phyloP scores from a whole-genome alignment of 345 rosid species.

The Euphorbia tirucalli region DNA sequence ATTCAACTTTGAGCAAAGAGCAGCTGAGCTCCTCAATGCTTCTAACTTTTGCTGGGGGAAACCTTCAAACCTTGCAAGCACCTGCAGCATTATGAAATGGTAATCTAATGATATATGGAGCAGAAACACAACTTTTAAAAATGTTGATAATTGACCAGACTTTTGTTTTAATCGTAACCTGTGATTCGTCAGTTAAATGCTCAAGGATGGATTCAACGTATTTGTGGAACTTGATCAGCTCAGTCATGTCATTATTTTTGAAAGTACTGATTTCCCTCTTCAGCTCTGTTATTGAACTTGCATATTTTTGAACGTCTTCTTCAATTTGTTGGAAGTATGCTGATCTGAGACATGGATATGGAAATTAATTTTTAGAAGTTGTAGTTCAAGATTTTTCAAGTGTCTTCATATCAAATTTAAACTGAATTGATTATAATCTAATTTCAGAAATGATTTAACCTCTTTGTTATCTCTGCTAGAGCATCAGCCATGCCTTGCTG shows the following conservation, averaged over 20 bases:
- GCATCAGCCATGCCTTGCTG: slow-evolving; percentile 99
- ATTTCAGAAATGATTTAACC: slow-evolving; percentile 31
- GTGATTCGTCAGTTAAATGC: slow-evolving; percentile 82
- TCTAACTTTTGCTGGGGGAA: slow-evolving; percentile 88
- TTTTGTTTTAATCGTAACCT: slow-evolving; percentile 37
- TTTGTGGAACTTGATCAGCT: slow-evolving; percentile 65
- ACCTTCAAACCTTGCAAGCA: slow-evolving; percentile 82
- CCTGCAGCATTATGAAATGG: slow-evolving; percentile 36
- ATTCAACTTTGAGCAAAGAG: slow-evolving; percentile 54
- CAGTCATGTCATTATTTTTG: slow-evolving; percentile 74
- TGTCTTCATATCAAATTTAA: not conserved
- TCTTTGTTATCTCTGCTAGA: slow-evolving; percentile 86
- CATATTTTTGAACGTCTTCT: slow-evolving; percentile 67
- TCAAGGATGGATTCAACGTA: slow-evolving; percentile 80
- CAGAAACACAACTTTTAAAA: not conserved
- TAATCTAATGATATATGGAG: not conserved
- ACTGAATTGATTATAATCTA: not conserved
- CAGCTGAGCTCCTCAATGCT: slow-evolving; percentile 69
- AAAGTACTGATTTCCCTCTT: slow-evolving; percentile 53
- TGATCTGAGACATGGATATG: slow-evolving; percentile 46
- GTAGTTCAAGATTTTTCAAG: not conserved
- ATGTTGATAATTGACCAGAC: not conserved
- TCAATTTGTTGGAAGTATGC: slow-evolving; percentile 86
- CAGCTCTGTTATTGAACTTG: slow-evolving; percentile 52
- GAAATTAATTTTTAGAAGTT: not conserved